phyloP scores from a whole-genome alignment of 176 grass and related monocot species.

The Pharus latifolius region DNA sequence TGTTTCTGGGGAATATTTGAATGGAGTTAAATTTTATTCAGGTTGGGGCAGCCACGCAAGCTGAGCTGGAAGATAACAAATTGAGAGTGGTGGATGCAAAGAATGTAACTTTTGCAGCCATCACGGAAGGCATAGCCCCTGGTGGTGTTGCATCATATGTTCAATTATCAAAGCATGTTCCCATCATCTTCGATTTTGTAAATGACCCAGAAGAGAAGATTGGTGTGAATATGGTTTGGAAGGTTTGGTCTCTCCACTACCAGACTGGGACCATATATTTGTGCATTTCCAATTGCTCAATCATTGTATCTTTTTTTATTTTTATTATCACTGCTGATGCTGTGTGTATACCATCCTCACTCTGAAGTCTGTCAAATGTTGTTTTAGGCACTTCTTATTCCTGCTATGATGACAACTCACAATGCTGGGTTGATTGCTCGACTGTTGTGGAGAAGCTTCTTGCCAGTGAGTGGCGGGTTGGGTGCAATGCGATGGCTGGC shows the following conservation, averaged over 20 bases:
- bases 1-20: too few relatives aligned
- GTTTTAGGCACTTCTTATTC: constrained; percentile 70
- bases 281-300: not conserved
- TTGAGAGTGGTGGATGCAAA: constrained; percentile 93
- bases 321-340: too few relatives aligned
- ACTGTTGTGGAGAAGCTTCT: constrained; percentile 75
- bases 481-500: constrained; percentile 74
- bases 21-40: constrained; percentile 38
- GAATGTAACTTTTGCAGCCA: constrained; percentile 89
- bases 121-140: constrained; percentile 85
- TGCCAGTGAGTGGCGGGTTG: constrained; percentile 43
- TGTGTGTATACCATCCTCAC: not conserved
- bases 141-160: constrained; percentile 66
- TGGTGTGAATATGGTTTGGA: constrained; percentile 77
- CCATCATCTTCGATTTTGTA: constrained; percentile 45
- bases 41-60: constrained; percentile 83
- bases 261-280: not conserved
- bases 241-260: constrained; percentile 37
- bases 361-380: constrained; percentile 2
- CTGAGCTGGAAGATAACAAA: constrained; percentile 93
- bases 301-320: not conserved
- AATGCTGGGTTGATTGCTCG: constrained; percentile 72
- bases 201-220: constrained; percentile 80
- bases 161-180: constrained; percentile 75
- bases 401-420: constrained; percentile 47